Conservation (phyloP, 441 rosid genomes). For the Bocquillonia castaneifolia region DNA sequence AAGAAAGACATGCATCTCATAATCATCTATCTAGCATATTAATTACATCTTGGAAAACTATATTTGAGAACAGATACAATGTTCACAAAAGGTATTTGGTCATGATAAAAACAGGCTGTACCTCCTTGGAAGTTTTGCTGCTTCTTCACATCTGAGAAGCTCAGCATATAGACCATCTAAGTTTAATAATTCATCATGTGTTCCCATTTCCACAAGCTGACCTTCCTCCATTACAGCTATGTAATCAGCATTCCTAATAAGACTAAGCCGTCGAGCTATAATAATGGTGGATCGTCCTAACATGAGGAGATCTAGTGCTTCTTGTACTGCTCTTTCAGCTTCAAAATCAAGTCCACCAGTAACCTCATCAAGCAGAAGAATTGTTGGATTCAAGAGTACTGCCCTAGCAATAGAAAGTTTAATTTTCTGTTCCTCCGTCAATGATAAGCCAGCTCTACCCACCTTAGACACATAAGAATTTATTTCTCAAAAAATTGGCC, state of each 20-base stretch:
- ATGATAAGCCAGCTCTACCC: slow-evolving; percentile 76
- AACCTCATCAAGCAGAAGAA: slow-evolving; percentile 97
- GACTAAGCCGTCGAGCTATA: slow-evolving; percentile 90
- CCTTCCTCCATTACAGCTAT: slow-evolving; percentile 99
- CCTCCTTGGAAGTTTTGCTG: slow-evolving; percentile 97
- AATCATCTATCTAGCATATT: slow-evolving; percentile 16
- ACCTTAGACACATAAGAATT: slow-evolving; percentile 48
- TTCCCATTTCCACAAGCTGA: slow-evolving; percentile 98
- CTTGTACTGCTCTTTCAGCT: slow-evolving; percentile 93
- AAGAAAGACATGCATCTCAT: slow-evolving; percentile 23
- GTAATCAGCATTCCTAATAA: slow-evolving; percentile 93
- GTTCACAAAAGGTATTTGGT: neutral
- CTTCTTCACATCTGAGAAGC: slow-evolving; percentile 97
- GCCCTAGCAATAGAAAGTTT: slow-evolving; percentile 98
- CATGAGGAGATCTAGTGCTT: slow-evolving; percentile 90
- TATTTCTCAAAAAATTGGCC: slow-evolving; percentile 15
- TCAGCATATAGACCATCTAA: slow-evolving; percentile 86
- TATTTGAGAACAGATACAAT: neutral
- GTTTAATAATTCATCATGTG: slow-evolving; percentile 82
- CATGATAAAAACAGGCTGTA: slow-evolving; percentile 29
- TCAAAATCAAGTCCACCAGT: slow-evolving; percentile 97
- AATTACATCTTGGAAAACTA: neutral
- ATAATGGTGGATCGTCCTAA: slow-evolving; percentile 96
- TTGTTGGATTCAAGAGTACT: slow-evolving; percentile 78
- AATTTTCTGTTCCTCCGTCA: slow-evolving; percentile 93